phyloP scores from a whole-genome alignment of 805 yeast species.

The Lipomyces sp. region DNA sequence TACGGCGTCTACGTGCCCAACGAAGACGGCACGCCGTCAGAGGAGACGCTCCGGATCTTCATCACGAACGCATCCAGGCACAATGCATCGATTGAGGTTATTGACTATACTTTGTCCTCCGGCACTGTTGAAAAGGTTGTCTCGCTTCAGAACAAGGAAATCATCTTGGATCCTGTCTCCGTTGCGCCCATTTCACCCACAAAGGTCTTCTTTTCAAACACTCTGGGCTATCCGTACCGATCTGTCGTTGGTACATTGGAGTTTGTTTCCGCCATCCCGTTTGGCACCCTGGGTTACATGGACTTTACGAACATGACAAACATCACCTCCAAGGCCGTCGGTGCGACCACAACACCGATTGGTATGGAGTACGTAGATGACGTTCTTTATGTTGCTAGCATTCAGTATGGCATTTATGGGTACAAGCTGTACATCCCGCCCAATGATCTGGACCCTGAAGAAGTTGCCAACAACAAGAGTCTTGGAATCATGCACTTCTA shows the following conservation, averaged over 20 bases:
- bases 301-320: slow-evolving; percentile 26
- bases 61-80: slow-evolving; percentile 21
- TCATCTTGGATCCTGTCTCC: slow-evolving; percentile 22
- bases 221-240: slow-evolving; percentile 25
- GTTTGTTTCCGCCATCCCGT: slow-evolving; percentile 21
- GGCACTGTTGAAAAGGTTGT: slow-evolving; percentile 9
- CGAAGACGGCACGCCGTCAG: neutral
- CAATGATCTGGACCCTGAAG: slow-evolving; percentile 16
- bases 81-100: slow-evolving; percentile 26
- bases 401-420: slow-evolving; percentile 23
- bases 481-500: slow-evolving; percentile 27
- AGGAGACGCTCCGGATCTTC: slow-evolving; percentile 19
- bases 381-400: slow-evolving; percentile 18
- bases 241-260: slow-evolving; percentile 13
- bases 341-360: slow-evolving; percentile 24
- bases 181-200: slow-evolving; percentile 23
- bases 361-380: slow-evolving; percentile 25
- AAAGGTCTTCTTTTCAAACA: slow-evolving; percentile 22
- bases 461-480: slow-evolving; percentile 17
- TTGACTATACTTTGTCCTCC: slow-evolving; percentile 17
- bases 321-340: slow-evolving; percentile 24
- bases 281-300: slow-evolving; percentile 28
- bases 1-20: slow-evolving; percentile 6
- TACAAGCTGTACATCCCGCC: slow-evolving; percentile 27
- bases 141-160: slow-evolving; percentile 23